A percentile compares a stretch with the other conserved stretches of the same genome.
phyloP scores from a whole-genome alignment of 2,329 filamentous ascomycete species.

The Calonectria multiphialidica region DNA sequence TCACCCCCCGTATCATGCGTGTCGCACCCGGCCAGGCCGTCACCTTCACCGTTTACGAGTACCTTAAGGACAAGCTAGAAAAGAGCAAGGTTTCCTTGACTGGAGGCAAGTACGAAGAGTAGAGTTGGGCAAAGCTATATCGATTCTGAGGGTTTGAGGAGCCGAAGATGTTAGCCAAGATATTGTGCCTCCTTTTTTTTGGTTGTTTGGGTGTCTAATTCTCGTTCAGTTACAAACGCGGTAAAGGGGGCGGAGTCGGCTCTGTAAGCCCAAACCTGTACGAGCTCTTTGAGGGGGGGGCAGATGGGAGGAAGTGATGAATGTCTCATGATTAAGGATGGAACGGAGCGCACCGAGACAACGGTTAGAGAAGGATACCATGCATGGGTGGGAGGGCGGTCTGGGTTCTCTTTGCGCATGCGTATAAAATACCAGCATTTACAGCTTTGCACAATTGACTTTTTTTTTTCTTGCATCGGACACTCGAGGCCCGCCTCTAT shows the following conservation, averaged over 20 bases:
- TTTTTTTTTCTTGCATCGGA: slow-evolving; percentile 39
- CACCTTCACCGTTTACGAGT: slow-evolving; percentile 84
- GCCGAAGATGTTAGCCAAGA: background rate
- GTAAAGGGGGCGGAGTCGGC: slow-evolving; percentile 31
- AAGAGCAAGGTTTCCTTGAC: slow-evolving; percentile 70
- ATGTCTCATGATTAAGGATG: slow-evolving; percentile 11
- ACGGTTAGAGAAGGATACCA: slow-evolving; percentile 41
- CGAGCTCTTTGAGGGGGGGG: slow-evolving; percentile 7
- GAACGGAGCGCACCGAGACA: slow-evolving; percentile 14
- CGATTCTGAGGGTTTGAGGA: background rate
- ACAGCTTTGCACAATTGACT: slow-evolving; percentile 42
- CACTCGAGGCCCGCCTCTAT: slow-evolving; percentile 24
- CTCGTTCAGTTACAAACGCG: slow-evolving; percentile 28
- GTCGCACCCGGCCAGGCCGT: slow-evolving; percentile 94
- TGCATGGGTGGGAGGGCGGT: slow-evolving; percentile 35
- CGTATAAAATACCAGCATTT: slow-evolving; percentile 46
- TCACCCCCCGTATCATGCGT: slow-evolving; percentile 96
- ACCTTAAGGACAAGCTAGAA: slow-evolving; percentile 79
- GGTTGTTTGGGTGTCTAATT: slow-evolving; percentile 30
- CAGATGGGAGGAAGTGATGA: slow-evolving; percentile 7
- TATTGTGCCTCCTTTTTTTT: background rate
- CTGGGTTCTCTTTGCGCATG: slow-evolving; percentile 42
- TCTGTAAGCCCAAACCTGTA: slow-evolving; percentile 22
- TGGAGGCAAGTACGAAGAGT: slow-evolving; percentile 77
- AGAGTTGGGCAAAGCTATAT: slow-evolving; percentile 34